Percentiles rank a stretch among this genome's conserved stretches.
Evolutionary conservation across 1,284 basidiomycete genomes (phyloP).

Genomic region (Blastosporella zonata): DNA sequence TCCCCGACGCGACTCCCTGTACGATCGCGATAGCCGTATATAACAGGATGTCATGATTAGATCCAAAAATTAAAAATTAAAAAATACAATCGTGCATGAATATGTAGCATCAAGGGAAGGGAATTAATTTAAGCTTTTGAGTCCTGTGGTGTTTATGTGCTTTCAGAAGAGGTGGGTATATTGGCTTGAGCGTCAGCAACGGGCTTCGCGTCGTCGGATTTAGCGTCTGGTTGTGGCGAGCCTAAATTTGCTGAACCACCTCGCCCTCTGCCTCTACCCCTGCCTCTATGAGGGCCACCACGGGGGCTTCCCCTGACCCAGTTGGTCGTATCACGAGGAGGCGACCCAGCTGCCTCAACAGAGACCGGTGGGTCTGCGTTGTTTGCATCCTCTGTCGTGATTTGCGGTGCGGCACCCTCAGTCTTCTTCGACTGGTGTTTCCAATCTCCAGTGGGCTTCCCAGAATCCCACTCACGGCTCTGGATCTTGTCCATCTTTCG

Average conservation of each 20-base stretch:
- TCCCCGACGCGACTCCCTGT: slow-evolving; percentile 19
- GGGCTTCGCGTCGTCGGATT: slow-evolving; percentile 7
- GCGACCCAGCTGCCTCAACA: slow-evolving; percentile 6
- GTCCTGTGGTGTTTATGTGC: slow-evolving; percentile 6
- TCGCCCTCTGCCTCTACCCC: slow-evolving; percentile 32
- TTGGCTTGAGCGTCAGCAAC: neutral
- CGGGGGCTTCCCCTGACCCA: slow-evolving; percentile 30
- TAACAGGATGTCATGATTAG: slow-evolving; percentile 4
- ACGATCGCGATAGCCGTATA: slow-evolving; percentile 8
- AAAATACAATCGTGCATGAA: slow-evolving; percentile 10
- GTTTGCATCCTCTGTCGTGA: slow-evolving; percentile 10
- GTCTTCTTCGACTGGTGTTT: slow-evolving; percentile 24
- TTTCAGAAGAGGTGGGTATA: slow-evolving; percentile 11
- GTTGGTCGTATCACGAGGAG: slow-evolving; percentile 16
- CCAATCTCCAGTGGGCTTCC: slow-evolving; percentile 54
- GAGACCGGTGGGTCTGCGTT: neutral
- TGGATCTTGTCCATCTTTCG: slow-evolving; percentile 76
- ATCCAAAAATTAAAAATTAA: slow-evolving; percentile 10
- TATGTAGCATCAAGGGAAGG: neutral
- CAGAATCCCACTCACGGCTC: slow-evolving; percentile 79
- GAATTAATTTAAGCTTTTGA: slow-evolving; percentile 8
- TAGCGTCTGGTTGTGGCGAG: slow-evolving; percentile 14
- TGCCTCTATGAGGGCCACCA: slow-evolving; percentile 29
- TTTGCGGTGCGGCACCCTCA: slow-evolving; percentile 8
- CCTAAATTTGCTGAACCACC: slow-evolving; percentile 17